Evolutionary conservation across 2,329 filamentous ascomycete genomes (phyloP), one percentile per base, ranked within the genome.

Genomic region (Xylariomycetidae sp.): DNA sequence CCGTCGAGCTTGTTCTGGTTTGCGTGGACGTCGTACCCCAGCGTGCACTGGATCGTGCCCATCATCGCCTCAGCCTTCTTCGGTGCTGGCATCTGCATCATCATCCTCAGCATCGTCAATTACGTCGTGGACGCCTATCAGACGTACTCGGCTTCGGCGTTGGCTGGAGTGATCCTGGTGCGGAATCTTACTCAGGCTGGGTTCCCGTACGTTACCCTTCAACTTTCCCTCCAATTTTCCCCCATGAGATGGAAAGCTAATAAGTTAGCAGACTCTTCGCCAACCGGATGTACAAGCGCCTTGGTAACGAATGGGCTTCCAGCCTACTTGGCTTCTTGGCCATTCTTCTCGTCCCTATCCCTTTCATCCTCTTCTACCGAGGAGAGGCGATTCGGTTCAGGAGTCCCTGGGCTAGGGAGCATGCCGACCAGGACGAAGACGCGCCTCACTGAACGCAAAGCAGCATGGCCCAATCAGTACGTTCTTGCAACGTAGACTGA

Each of bases 1-100:
- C 79, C 80, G 3, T 50, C 76, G 16, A 73, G 76, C 7, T 60
- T 82, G 10, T 80, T 82, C 62, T 75, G 73, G 67, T 79, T 80
- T 44, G 76, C 75, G 1, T 82, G 76, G 77, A 80, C 77, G 0
- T 75, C 74, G 45, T 60, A 52, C 16, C 60, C 67, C 0, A 54
- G 46, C 5, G 59, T 76, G 6, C 69, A 70, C 45, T 74, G 60
- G 58, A 61, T 66, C 28, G 64, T 76, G 58, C 51, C 50, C 16
- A 45, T 45, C n/a, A 19, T 27, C 3, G 40, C 32, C 2, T 34
- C 35, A n/a, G 47, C 55, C 5, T 44, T 56, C 9, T 61, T 61
- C 35, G 55, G 49, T 2, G 54, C 51, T 25, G 54, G 52, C 5
- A 48, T 56, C 43, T 68, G 74, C 1, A 55, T 75, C 15, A 67